phyloP scores from a whole-genome alignment of 192 early-diverging fungal species.

The Funneliformis geosporum region DNA sequence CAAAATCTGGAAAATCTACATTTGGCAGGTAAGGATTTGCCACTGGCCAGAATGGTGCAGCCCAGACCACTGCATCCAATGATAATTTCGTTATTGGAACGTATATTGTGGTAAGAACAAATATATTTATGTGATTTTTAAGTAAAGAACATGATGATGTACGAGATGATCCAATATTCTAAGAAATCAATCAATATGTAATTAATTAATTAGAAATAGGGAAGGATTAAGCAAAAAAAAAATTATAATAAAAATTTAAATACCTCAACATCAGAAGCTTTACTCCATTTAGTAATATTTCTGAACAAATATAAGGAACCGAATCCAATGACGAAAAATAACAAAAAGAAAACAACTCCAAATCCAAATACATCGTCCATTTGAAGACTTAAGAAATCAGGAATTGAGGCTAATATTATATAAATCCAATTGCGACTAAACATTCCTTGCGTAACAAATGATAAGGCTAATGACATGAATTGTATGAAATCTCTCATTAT shows the following conservation, averaged over 20 bases:
- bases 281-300: conserved; percentile 43
- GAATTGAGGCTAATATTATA: conserved; percentile 38
- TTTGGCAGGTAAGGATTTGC: conserved; percentile 37
- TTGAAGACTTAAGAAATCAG: conserved; percentile 41
- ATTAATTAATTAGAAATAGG: neutral
- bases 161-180: conserved; percentile 41
- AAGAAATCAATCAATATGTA: neutral
- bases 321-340: conserved; percentile 37
- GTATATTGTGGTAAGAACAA: conserved; percentile 44
- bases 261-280: conserved; percentile 45
- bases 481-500: conserved; percentile 48
- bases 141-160: conserved; percentile 43
- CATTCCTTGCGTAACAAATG: conserved; percentile 33
- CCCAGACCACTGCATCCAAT: conserved; percentile 44
- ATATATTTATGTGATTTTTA: conserved; percentile 41
- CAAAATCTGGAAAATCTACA: conserved; percentile 35
- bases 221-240: neutral
- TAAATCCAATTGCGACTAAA: conserved; percentile 37
- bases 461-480: conserved; percentile 38
- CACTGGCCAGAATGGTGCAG: conserved; percentile 42
- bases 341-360: conserved; percentile 41
- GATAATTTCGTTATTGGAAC: conserved; percentile 43
- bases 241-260: neutral
- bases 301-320: conserved; percentile 42
- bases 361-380: conserved; percentile 40